These are phyloP conservation scores for Aspergillus tamarii DNA, from an alignment of 2,329 filamentous ascomycete species.

Conservation along the genomic window DNA sequence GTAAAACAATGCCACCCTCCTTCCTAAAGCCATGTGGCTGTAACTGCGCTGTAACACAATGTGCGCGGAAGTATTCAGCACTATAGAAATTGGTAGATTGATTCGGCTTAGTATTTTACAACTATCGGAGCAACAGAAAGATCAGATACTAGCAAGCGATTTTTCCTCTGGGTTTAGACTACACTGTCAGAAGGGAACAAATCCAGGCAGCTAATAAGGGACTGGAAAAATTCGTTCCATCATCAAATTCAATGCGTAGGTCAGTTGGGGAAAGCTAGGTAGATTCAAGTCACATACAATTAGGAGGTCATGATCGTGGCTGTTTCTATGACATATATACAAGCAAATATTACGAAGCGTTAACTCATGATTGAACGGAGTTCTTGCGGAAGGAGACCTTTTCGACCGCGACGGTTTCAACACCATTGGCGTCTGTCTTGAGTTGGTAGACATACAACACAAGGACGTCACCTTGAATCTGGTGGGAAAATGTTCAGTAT, in stretches of 20 bases:
- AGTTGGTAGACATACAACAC: constrained; percentile 94
- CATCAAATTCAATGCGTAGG: not conserved
- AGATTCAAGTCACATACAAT: constrained; percentile 9
- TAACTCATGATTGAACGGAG: constrained; percentile 59
- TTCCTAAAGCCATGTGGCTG: not conserved
- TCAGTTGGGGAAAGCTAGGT: constrained; percentile 1
- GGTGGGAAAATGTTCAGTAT: constrained; percentile 18
- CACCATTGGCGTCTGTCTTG: constrained; percentile 74
- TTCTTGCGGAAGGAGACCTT: constrained; percentile 86
- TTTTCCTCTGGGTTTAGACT: not conserved
- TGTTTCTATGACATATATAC: constrained; percentile 36
- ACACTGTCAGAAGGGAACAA: not conserved
- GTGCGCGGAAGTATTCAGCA: not conserved
- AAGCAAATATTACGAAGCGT: constrained; percentile 24
- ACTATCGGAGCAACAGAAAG: not conserved
- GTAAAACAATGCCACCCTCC: not conserved
- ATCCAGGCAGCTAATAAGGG: not conserved
- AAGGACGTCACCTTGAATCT: constrained; percentile 95
- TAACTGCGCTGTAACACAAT: not conserved
- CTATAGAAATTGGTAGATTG: not conserved
- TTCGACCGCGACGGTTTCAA: constrained; percentile 79
- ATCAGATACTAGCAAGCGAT: not conserved
- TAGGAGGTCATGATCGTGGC: constrained; percentile 22
- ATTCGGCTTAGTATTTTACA: not conserved
- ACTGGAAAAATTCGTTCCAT: not conserved